Base-by-base conservation (phyloP, 352 stramenopile genomes). In the Phytopythium ostracodes region DNA sequence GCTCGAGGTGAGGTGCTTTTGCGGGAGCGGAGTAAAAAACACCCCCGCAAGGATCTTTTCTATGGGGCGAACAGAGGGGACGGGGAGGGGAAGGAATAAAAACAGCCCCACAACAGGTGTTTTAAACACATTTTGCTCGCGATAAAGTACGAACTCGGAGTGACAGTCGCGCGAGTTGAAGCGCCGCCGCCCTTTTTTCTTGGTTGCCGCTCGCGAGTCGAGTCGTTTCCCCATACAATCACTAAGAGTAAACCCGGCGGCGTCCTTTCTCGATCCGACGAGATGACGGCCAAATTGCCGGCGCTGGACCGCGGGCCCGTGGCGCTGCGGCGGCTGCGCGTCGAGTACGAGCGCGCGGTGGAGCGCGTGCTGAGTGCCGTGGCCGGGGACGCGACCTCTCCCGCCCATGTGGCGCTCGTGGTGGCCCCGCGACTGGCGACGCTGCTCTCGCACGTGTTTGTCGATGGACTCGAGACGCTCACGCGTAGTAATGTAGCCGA, bases 381-480 rank as follows among this genome's bases (percentile, higher is more conserved):
- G 52, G 42, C 18, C 4, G 25, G 31, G 2, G 56, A 54, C 12
- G 40, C 43, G n/a, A 18, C 43, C n/a, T 2, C 43, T 17, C 9
- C 27, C 4, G 58, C 56, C 18, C 68, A 69, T 36, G 71, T 84
- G 59, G 77, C 77, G 33, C 67, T 88, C 31, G 79, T 91, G 67
- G 67, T 88, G 44, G 68, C 77, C 22, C 79, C 76, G 38, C 75
- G 81, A 3, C 52, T 91, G 27, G 76, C 75, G 29, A 71, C 76
- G 59, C 67, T 91, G 51, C 67, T 91, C 36, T 81, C 79, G 29
- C 78, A 90, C 56, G 72, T 91, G 44, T 81, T 88, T 35, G 67
- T 82, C 6, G 59, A 75, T 40, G 81, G 79, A 14, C 63, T 82
- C 3, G 62, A 70, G 2, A 56, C 84, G 4, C 66, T 81, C 38